Percentiles rank a stretch among this genome's conserved stretches.
These are phyloP conservation scores for Pinus tabuliformis DNA, from an alignment of 75 land plant genomes.

Conservation along the genomic window DNA sequence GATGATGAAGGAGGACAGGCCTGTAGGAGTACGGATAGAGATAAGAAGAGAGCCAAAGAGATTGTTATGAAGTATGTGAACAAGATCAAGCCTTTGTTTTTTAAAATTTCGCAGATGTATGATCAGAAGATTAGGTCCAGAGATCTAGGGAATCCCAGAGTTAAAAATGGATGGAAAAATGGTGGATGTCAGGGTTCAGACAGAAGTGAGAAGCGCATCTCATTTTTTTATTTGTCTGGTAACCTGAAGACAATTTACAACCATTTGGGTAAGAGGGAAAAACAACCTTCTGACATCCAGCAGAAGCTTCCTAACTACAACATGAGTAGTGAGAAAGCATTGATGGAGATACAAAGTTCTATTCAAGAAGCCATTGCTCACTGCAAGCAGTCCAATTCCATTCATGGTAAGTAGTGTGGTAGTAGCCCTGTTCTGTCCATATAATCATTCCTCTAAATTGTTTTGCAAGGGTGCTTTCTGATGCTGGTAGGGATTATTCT, in stretches of 20 bases:
- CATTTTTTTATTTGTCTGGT: neutral
- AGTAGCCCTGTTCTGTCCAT: no score
- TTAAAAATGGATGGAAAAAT: neutral
- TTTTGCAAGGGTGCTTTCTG: no score
- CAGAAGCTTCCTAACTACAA: neutral
- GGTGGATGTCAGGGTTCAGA: neutral
- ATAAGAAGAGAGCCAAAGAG: slow-evolving; percentile 31
- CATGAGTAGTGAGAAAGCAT: slow-evolving; percentile 3
- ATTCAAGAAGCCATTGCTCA: slow-evolving; percentile 38
- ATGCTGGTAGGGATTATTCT: no score
- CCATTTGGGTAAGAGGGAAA: neutral
- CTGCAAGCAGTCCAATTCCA: slow-evolving; percentile 24
- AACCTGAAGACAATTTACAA: slow-evolving; percentile 1
- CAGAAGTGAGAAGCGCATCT: neutral
- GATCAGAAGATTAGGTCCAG: slow-evolving; percentile 28
- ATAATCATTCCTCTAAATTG: no score
- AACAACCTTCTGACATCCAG: neutral
- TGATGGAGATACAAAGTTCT: slow-evolving; percentile 26
- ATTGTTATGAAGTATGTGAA: slow-evolving; percentile 48
- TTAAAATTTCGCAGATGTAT: slow-evolving; percentile 37
- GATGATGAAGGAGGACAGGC: neutral
- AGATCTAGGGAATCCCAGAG: slow-evolving; percentile 11
- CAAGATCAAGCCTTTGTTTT: slow-evolving; percentile 58
- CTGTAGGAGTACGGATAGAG: neutral
- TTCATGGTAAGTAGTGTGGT: neutral